Conservation (phyloP, 2,329 filamentous ascomycete species). For the Cryphonectria japonica region DNA sequence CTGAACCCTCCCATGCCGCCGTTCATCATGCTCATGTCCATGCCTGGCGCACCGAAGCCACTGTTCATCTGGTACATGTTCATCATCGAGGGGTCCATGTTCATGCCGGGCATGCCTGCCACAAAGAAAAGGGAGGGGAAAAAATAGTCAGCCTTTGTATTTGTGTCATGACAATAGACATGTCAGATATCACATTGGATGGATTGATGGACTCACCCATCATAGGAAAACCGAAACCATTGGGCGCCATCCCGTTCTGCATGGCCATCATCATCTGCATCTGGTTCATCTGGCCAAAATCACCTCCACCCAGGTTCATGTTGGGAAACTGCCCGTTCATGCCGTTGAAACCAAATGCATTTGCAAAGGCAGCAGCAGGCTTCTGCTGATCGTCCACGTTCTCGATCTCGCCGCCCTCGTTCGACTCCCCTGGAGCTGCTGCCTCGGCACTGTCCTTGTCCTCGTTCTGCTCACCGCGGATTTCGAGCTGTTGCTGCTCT, state of each 20-base stretch:
- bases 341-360: conserved; percentile 40
- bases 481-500: conserved; percentile 22
- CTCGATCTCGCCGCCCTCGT: conserved; percentile 38
- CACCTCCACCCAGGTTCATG: conserved; percentile 66
- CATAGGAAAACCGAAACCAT: conserved; percentile 69
- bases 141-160: background rate
- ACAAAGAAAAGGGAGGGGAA: background rate
- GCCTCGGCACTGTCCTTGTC: conserved; percentile 31
- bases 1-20: conserved; percentile 80
- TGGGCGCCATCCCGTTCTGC: conserved; percentile 67
- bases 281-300: conserved; percentile 62
- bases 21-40: conserved; percentile 75
- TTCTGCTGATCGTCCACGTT: conserved; percentile 37
- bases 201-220: conserved; percentile 72
- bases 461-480: conserved; percentile 17
- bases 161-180: conserved; percentile 33
- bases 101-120: conserved; percentile 78
- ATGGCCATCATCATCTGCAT: conserved; percentile 83
- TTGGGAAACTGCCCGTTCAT: conserved; percentile 57
- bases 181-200: no score
- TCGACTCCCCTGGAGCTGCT: conserved; percentile 35
- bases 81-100: conserved; percentile 80
- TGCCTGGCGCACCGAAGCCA: conserved; percentile 72
- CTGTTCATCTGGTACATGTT: conserved; percentile 76
- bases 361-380: conserved; percentile 32